Conservation (phyloP, 1,139 yeast genomes). For the Protomyces inundatus region DNA sequence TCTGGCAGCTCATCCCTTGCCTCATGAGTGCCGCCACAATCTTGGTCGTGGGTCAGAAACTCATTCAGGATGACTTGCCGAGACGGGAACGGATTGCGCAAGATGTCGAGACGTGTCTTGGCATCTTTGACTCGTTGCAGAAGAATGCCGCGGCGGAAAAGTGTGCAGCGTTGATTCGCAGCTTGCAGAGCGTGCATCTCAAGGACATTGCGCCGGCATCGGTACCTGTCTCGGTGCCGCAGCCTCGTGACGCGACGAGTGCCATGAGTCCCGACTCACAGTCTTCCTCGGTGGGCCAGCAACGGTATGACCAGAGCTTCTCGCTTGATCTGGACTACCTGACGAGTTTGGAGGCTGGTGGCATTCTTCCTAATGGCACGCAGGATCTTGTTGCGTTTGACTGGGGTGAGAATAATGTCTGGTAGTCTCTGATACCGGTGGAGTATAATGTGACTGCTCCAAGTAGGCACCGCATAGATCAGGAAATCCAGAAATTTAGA, state of each 20-base stretch:
- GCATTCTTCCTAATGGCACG: not conserved
- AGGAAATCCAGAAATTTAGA: no score
- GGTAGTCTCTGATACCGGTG: not conserved
- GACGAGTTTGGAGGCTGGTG: slow-evolving; percentile 12
- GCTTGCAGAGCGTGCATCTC: slow-evolving; percentile 9
- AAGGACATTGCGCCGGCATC: slow-evolving; percentile 20
- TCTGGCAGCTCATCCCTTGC: slow-evolving; percentile 24
- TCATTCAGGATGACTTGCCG: slow-evolving; percentile 11
- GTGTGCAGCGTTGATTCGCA: slow-evolving; percentile 21
- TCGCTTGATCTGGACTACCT: slow-evolving; percentile 21
- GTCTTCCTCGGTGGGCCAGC: slow-evolving; percentile 4
- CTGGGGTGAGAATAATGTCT: slow-evolving; percentile 24
- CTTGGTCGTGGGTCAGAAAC: slow-evolving; percentile 20
- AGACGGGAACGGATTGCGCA: not conserved
- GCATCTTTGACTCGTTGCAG: slow-evolving; percentile 21
- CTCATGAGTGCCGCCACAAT: slow-evolving; percentile 26
- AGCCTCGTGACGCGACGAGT: not conserved
- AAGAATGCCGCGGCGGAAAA: slow-evolving; percentile 23
- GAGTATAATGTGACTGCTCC: no score
- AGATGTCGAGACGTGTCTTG: slow-evolving; percentile 9
- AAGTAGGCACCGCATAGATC: no score
- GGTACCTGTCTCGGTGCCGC: not conserved
- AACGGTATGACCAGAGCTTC: slow-evolving; percentile 20
- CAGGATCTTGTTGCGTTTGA: slow-evolving; percentile 10
- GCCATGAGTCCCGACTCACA: slow-evolving; percentile 4